Base-by-base conservation (phyloP, 352 stramenopile genomes). In the Thraustotheca clavata region DNA sequence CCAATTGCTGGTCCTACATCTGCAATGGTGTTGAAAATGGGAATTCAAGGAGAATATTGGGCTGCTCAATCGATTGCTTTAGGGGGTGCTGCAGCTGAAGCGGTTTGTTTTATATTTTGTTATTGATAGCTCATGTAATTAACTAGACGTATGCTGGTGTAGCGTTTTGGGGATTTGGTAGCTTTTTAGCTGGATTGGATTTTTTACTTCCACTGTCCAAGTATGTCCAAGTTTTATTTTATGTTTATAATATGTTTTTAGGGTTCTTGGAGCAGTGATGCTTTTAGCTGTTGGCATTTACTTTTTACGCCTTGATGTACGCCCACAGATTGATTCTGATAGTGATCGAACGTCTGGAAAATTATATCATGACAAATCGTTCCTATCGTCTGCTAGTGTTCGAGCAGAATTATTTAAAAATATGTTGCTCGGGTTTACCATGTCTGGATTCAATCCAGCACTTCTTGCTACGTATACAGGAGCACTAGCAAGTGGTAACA, bases 141-240 rank as follows among this genome's bases (percentile, higher is more conserved):
- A 27, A 34, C 55, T 52, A 92, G 86, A 93, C 85, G 34, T 95
- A 95, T 47, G 86, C 86, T 12, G 84, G 81, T 1, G 88, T 95
- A 35, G 86, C 86, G 41, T 95, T 94, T 48, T 95, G 86, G 86
- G 86, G 86, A 22, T 95, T 95, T 72, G 86, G 86, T 2, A 94
- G 84, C 67, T 94, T 95, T 54, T 69, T 95, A 33, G 84, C 83
- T 1, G 84, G 86, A 7, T 77, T 83, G 34, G 91, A 90, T 61
- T 92, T 88, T 62, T 60, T 95, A 16, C 43, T 95, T 14, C 86
- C 86, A 8, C 68, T 91, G 5, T 93, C 86, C 57, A 94, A 95
- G 86, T 95, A 78, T 31, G 81, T 76, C 16, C 20, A 3, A 3
- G 7, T 0, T 26, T 9, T n/a, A 7, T 11, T 39, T 20, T 20